Base-by-base conservation (phyloP, 163 green algal species). In the Scenedesmus sp. region DNA sequence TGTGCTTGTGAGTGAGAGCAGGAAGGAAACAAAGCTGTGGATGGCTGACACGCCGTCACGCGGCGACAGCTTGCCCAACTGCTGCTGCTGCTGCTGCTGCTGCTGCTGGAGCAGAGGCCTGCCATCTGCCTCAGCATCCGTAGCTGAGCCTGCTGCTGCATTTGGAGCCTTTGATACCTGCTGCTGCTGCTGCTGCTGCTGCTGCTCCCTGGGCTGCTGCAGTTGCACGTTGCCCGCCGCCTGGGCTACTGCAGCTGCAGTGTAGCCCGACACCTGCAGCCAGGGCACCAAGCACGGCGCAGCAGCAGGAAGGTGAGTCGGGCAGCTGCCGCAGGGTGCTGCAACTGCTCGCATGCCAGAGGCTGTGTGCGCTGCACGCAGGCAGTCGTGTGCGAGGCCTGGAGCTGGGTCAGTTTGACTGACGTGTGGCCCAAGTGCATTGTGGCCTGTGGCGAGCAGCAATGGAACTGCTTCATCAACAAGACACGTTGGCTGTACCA, bases 1-100 rank as follows among this genome's bases (percentile, higher is more conserved):
- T 20, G 95, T 92, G 79, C 96, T 97, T 37, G 94, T 98, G 49
- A 99, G 95, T 0, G 95, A 94, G 0, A 86, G 49, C 44, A 99
- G 87, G 89, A 99, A 97, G 26, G 81, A 90, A 2, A 85, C 37
- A 51, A 91, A 91, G 53, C 70, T 81, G 51, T 91, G 78, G 15
- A 91, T 87, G 13, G 78, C 78, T 44, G 87, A 87, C 68, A 81
- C 81, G 42, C 81, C 89, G 42, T 80, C 73, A 68, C 49, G 33
- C 2, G 70, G 73, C 20, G 83, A 56, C 70, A 76, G 51, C 22
- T 59, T 30, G n/a, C 85, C 46, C 72, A 89, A 22, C 46, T 83
- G 49, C 16, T 61, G 33, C 53, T 91, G 43, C 86, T 89, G 79
- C 59, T 87, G 59, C 90, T 91, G 86, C 78, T 91, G 84, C 24